These are phyloP conservation scores for Sarocladium kiliense DNA, from an alignment of 2,329 filamentous ascomycete genomes.

Conservation along the genomic window DNA sequence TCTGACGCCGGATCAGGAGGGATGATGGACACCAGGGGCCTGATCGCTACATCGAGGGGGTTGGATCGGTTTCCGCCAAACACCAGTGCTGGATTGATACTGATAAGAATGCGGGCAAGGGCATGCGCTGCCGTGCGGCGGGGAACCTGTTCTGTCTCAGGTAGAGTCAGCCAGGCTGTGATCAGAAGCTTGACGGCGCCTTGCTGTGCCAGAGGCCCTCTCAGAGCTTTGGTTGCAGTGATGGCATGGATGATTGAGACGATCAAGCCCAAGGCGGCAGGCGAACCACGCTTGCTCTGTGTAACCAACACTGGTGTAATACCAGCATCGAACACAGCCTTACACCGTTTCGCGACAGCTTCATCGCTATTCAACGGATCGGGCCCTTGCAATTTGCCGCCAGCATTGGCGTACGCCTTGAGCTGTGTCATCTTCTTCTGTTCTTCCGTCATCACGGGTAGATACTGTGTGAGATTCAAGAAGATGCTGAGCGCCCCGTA, in stretches of 20 bases:
- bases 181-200: slow-evolving; percentile 86
- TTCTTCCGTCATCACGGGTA: slow-evolving; percentile 75
- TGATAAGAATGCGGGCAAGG: slow-evolving; percentile 79
- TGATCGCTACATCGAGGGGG: slow-evolving; percentile 73
- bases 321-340: slow-evolving; percentile 71
- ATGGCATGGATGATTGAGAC: slow-evolving; percentile 74
- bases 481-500: slow-evolving; percentile 87
- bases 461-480: slow-evolving; percentile 77
- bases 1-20: slow-evolving; percentile 56
- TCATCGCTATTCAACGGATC: slow-evolving; percentile 72
- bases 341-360: slow-evolving; percentile 71
- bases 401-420: slow-evolving; percentile 88
- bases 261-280: slow-evolving; percentile 65
- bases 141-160: slow-evolving; percentile 40
- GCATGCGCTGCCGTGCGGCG: slow-evolving; percentile 69
- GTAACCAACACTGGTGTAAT: slow-evolving; percentile 72
- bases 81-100: slow-evolving; percentile 75
- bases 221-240: slow-evolving; percentile 65
- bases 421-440: slow-evolving; percentile 88
- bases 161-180: slow-evolving; percentile 59
- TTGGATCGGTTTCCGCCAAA: slow-evolving; percentile 74
- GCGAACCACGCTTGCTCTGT: slow-evolving; percentile 67
- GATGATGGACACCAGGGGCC: slow-evolving; percentile 73
- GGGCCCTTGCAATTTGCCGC: slow-evolving; percentile 56
- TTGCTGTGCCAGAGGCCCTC: slow-evolving; percentile 82